Conservation (phyloP, 2,329 filamentous ascomycete genomes). For the Aspergillus ruber region DNA sequence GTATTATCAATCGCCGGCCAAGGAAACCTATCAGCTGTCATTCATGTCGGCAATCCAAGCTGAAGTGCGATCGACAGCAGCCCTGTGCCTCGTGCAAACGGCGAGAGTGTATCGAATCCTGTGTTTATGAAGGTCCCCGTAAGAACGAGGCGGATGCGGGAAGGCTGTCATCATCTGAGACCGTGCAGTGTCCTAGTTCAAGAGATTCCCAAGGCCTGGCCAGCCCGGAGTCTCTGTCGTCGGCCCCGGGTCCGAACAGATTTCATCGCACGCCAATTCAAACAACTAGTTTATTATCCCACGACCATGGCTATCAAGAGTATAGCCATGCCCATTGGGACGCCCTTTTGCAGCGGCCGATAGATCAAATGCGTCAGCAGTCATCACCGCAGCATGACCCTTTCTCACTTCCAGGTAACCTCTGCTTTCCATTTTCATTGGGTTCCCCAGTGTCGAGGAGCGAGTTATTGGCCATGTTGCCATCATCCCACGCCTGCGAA, state of each 20-base stretch:
- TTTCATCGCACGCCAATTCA: neutral
- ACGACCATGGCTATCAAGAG: slow-evolving; percentile 2
- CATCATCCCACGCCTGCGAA: slow-evolving; percentile 9
- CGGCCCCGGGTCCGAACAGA: neutral
- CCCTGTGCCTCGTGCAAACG: slow-evolving; percentile 4
- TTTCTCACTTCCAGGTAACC: slow-evolving; percentile 1
- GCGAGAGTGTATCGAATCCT: slow-evolving; percentile 1
- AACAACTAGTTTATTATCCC: neutral
- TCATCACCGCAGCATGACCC: neutral
- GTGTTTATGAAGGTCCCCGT: neutral
- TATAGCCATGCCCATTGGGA: slow-evolving; percentile 43
- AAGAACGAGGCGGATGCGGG: neutral
- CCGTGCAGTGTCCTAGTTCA: neutral
- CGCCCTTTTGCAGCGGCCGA: slow-evolving; percentile 3
- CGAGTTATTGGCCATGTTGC: slow-evolving; percentile 8
- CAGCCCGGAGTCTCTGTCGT: neutral
- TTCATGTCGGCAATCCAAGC: slow-evolving; percentile 3
- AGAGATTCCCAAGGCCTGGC: neutral
- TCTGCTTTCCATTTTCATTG: slow-evolving; percentile 8
- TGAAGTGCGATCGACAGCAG: slow-evolving; percentile 5
- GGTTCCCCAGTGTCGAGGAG: slow-evolving; percentile 4
- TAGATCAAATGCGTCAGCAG: neutral
- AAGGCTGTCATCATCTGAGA: neutral
- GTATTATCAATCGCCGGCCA: neutral
- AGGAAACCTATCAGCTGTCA: slow-evolving; percentile 1